These are phyloP conservation scores for Chloromonas sp. DNA, from an alignment of 163 green algal genomes.

Conservation along the genomic window DNA sequence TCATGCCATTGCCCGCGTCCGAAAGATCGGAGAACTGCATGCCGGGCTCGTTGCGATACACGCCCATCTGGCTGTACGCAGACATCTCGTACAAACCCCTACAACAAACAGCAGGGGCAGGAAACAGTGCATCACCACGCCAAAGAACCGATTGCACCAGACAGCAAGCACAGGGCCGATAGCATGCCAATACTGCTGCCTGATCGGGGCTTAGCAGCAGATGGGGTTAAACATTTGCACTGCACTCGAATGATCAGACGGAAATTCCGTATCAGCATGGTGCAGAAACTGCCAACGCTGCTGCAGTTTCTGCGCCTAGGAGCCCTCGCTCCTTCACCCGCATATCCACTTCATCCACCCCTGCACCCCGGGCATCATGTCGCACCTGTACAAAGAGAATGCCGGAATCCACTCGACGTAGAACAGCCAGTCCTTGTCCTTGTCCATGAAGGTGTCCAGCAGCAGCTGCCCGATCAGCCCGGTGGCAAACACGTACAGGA, in stretches of 20 bases:
- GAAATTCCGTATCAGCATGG: no score
- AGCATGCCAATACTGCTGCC: no score
- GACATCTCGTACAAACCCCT: constrained; percentile 63
- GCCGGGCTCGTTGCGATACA: constrained; percentile 43
- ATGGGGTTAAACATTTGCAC: no score
- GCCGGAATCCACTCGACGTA: constrained; percentile 35
- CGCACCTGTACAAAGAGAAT: constrained; percentile 24
- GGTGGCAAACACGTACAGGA: constrained; percentile 72
- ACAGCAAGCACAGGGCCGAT: no score
- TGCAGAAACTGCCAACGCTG: no score
- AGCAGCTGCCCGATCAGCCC: constrained; percentile 62
- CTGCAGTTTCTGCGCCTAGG: no score
- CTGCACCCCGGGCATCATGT: not conserved
- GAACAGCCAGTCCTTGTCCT: constrained; percentile 16
- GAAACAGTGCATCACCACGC: no score
- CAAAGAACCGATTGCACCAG: no score
- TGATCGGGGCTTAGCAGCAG: no score
- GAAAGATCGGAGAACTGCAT: constrained; percentile 48
- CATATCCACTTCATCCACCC: no score
- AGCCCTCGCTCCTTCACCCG: no score
- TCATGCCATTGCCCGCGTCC: constrained; percentile 60
- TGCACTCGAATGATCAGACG: no score
- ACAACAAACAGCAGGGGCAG: not conserved
- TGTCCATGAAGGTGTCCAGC: constrained; percentile 23
- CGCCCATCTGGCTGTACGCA: constrained; percentile 69